phyloP scores from a whole-genome alignment of 306 rosid species.

The Dryas octopetala region DNA sequence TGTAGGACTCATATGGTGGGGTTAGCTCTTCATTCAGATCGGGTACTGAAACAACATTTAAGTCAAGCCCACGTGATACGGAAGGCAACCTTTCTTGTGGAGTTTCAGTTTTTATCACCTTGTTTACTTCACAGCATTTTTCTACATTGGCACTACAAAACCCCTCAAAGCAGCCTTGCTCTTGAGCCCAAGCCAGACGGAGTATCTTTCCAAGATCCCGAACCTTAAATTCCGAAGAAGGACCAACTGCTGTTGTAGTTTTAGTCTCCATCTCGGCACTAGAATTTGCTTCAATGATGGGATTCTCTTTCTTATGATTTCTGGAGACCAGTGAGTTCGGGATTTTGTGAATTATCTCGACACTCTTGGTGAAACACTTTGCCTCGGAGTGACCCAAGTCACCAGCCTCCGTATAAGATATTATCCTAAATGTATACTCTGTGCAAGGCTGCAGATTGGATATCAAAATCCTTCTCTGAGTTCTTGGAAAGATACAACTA shows the following conservation, averaged over 20 bases:
- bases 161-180: slow-evolving; percentile 68
- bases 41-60: slow-evolving; percentile 85
- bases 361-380: slow-evolving; percentile 90
- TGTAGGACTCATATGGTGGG: slow-evolving; percentile 90
- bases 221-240: slow-evolving; percentile 75
- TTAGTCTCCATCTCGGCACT: slow-evolving; percentile 54
- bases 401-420: slow-evolving; percentile 67
- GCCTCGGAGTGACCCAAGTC: slow-evolving; percentile 99
- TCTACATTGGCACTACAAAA: slow-evolving; percentile 66
- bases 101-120: slow-evolving; percentile 53
- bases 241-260: slow-evolving; percentile 43
- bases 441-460: slow-evolving; percentile 89
- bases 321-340: slow-evolving; percentile 34
- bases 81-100: slow-evolving; percentile 54
- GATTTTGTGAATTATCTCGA: slow-evolving; percentile 69
- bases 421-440: slow-evolving; percentile 79
- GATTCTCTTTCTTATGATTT: slow-evolving; percentile 47
- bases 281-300: slow-evolving; percentile 44
- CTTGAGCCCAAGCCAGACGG: slow-evolving; percentile 81
- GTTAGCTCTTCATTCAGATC: slow-evolving; percentile 94
- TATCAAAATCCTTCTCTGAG: slow-evolving; percentile 86
- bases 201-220: slow-evolving; percentile 86
- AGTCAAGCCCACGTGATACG: slow-evolving; percentile 76
- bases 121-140: slow-evolving; percentile 67
- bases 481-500: slow-evolving; percentile 72